Evolutionary conservation across 2,329 filamentous ascomycete genomes (phyloP).

Genomic region (Ophiocordyceps polyrhachis-furcata): DNA sequence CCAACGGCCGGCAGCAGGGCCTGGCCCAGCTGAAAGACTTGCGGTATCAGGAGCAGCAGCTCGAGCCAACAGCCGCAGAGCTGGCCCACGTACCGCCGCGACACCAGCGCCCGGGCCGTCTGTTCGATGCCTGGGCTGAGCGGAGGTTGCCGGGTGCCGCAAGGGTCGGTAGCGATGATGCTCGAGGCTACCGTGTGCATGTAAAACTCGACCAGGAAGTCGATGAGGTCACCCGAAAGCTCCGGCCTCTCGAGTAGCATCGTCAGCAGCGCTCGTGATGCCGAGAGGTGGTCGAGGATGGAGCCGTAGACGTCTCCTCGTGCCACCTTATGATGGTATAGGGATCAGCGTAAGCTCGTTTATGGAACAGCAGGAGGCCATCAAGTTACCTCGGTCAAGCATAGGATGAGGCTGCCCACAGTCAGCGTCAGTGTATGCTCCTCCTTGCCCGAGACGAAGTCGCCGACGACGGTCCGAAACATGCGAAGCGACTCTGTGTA

Average conservation of each 20-base stretch:
- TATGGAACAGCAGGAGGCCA: not conserved
- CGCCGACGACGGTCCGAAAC: constrained; percentile 16
- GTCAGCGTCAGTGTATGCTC: constrained; percentile 19
- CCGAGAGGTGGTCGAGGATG: constrained; percentile 25
- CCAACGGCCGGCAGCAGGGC: constrained; percentile 14
- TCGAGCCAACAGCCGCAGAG: constrained; percentile 21
- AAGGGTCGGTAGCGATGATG: constrained; percentile 23
- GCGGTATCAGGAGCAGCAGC: constrained; percentile 17
- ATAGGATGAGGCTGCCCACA: constrained; percentile 25
- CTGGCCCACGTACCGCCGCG: constrained; percentile 15
- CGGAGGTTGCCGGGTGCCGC: constrained; percentile 11
- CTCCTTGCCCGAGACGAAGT: constrained; percentile 15
- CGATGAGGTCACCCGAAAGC: constrained; percentile 16
- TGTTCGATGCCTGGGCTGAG: constrained; percentile 13
- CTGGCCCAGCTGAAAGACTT: constrained; percentile 23
- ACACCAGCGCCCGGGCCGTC: constrained; percentile 11
- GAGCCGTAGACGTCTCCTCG: constrained; percentile 25
- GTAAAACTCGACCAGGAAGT: constrained; percentile 29
- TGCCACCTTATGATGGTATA: constrained; percentile 10
- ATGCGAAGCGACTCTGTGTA: constrained; percentile 17
- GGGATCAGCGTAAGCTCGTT: not conserved
- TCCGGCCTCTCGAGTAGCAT: constrained; percentile 16
- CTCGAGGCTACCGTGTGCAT: constrained; percentile 26
- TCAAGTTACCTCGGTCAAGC: constrained; percentile 24
- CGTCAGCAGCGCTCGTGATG: constrained; percentile 22